phyloP scores from a whole-genome alignment of 441 rosid genomes.

The Jatropha podagrica region DNA sequence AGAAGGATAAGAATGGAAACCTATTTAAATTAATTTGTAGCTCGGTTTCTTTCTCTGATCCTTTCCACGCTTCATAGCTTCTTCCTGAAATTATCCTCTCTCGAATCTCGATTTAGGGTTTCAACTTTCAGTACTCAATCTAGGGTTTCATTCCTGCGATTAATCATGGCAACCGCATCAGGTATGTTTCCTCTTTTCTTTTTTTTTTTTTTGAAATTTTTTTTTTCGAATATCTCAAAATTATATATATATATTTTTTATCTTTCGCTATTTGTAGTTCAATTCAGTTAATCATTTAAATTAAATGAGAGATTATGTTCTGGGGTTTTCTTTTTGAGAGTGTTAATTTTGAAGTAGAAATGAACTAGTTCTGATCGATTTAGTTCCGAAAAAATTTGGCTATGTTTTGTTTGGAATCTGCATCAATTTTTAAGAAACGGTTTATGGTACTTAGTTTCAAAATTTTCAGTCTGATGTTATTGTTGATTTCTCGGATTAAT shows the following conservation, averaged over 20 bases:
- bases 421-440: not conserved
- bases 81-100: not conserved
- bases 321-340: not conserved
- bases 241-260: not conserved
- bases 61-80: not conserved
- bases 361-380: not conserved
- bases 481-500: too few relatives aligned
- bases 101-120: not conserved
- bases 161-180: conserved; percentile 32
- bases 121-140: not conserved
- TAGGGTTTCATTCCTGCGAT: not conserved
- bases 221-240: not conserved
- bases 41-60: too few relatives aligned
- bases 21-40: not conserved
- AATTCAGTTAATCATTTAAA: not conserved
- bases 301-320: not conserved
- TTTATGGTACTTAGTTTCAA: not conserved
- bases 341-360: not conserved
- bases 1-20: not conserved
- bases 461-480: too few relatives aligned
- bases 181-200: not conserved
- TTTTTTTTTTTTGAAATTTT: not conserved
- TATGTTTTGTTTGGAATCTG: not conserved
- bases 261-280: not conserved
- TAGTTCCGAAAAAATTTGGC: not conserved